A percentile compares a stretch with the other conserved stretches of the same genome.
These are phyloP conservation scores for Fusarium mexicanum DNA, from an alignment of 2,329 filamentous ascomycete genomes.

Conservation along the genomic window DNA sequence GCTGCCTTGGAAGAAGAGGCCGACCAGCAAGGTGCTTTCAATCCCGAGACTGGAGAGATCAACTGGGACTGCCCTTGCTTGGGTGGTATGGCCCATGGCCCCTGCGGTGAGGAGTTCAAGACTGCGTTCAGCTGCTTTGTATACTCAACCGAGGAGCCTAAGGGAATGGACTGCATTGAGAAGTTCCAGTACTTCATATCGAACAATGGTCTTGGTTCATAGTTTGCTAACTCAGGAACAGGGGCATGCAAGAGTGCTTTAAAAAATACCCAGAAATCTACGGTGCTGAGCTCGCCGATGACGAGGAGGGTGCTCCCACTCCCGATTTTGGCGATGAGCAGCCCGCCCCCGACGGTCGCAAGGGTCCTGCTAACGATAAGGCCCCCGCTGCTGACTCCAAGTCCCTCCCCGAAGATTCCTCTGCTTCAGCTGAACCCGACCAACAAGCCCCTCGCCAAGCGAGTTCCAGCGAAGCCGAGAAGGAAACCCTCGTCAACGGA, in stretches of 20 bases:
- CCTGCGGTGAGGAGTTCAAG: constrained; percentile 95
- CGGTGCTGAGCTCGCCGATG: constrained; percentile 85
- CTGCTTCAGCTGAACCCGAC: background rate
- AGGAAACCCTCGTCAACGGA: background rate
- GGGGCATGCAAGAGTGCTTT: constrained; percentile 98
- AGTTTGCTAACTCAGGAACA: constrained; percentile 53
- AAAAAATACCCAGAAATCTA: constrained; percentile 92
- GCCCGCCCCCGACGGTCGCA: constrained; percentile 28
- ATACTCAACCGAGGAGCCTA: constrained; percentile 92
- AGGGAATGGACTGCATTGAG: constrained; percentile 97
- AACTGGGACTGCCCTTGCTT: constrained; percentile 99
- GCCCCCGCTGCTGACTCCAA: background rate
- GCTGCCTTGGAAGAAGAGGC: constrained; percentile 80
- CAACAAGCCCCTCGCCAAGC: background rate
- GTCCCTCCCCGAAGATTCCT: background rate
- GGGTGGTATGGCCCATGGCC: constrained; percentile 95
- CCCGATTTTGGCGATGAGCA: constrained; percentile 44
- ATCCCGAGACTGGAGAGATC: constrained; percentile 98
- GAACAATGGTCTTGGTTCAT: background rate
- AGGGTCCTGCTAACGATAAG: constrained; percentile 2
- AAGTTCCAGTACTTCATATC: constrained; percentile 84
- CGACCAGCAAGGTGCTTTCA: constrained; percentile 89
- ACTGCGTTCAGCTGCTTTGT: constrained; percentile 98
- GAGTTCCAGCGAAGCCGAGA: background rate
- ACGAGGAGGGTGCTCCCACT: constrained; percentile 60